A percentile compares a stretch with the other conserved stretches of the same genome.
These are phyloP conservation scores for Calonectria pseudoturangicola DNA, from an alignment of 2,329 filamentous ascomycete species.

Conservation along the genomic window DNA sequence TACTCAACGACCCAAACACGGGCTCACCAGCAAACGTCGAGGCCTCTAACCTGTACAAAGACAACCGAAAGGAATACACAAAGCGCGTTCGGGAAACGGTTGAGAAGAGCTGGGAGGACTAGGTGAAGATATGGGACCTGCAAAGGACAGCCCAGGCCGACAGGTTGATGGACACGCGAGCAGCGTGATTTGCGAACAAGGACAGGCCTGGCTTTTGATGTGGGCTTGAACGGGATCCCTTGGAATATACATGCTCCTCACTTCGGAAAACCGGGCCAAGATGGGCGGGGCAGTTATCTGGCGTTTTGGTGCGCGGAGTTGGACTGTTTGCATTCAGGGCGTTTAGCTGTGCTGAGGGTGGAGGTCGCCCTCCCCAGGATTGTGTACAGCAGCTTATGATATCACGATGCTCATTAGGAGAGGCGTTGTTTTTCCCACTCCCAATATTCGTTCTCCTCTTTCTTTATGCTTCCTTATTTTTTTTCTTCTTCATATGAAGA, in stretches of 20 bases:
- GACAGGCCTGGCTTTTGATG: slow-evolving; percentile 25
- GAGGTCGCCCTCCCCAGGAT: slow-evolving; percentile 42
- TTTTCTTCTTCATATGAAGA: slow-evolving; percentile 25
- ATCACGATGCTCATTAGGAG: slow-evolving; percentile 51
- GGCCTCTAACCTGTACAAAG: slow-evolving; percentile 98
- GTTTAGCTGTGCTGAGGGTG: slow-evolving; percentile 50
- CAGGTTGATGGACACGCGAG: slow-evolving; percentile 30
- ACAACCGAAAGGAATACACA: slow-evolving; percentile 96
- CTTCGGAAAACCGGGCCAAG: slow-evolving; percentile 36
- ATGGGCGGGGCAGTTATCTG: slow-evolving; percentile 47
- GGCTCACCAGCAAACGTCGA: slow-evolving; percentile 98
- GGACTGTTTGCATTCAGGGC: slow-evolving; percentile 59
- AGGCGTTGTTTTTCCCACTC: slow-evolving; percentile 46
- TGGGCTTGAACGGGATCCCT: slow-evolving; percentile 18
- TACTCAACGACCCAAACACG: slow-evolving; percentile 99
- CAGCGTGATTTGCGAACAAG: slow-evolving; percentile 9
- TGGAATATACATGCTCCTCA: slow-evolving; percentile 31
- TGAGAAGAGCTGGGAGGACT: slow-evolving; percentile 99
- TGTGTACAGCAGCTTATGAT: slow-evolving; percentile 49
- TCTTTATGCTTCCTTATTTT: slow-evolving; percentile 27
- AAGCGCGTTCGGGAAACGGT: slow-evolving; percentile 97
- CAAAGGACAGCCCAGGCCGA: slow-evolving; percentile 17
- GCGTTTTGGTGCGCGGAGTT: slow-evolving; percentile 59
- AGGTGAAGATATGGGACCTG: slow-evolving; percentile 38
- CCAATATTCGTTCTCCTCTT: not conserved